phyloP scores from a whole-genome alignment of 495 filamentous ascomycete species.

The Daldinia decipiens region DNA sequence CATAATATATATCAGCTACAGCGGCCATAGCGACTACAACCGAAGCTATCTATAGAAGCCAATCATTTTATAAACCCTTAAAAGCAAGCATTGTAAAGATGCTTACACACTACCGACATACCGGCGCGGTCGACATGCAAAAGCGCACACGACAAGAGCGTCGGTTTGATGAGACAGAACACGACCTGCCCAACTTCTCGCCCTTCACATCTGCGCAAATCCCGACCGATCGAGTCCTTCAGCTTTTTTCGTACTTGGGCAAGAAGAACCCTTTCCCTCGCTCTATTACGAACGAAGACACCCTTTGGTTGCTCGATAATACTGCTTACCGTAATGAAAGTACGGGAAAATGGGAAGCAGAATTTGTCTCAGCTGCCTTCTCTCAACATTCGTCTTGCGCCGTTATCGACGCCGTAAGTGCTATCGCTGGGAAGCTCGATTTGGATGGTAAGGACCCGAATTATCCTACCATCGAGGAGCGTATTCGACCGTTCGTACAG shows the following conservation, averaged over 20 bases:
- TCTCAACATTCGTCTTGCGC: slow-evolving; percentile 71
- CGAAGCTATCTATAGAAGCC: no score
- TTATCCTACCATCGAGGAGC: slow-evolving; percentile 71
- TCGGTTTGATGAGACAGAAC: slow-evolving; percentile 56
- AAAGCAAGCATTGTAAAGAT: slow-evolving; percentile 26
- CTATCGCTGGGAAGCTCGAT: slow-evolving; percentile 76
- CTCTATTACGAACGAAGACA: slow-evolving; percentile 60
- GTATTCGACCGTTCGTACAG: slow-evolving; percentile 81
- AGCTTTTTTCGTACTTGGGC: slow-evolving; percentile 60
- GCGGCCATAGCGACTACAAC: neutral
- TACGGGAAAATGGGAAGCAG: slow-evolving; percentile 72
- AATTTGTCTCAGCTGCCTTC: slow-evolving; percentile 85
- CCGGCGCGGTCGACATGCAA: slow-evolving; percentile 49
- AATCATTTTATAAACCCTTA: slow-evolving; percentile 5
- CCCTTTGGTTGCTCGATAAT: slow-evolving; percentile 91
- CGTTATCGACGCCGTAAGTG: slow-evolving; percentile 71
- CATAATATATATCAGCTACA: slow-evolving; percentile 3
- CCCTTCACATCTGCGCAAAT: slow-evolving; percentile 23
- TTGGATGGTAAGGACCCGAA: slow-evolving; percentile 70
- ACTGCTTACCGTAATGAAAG: slow-evolving; percentile 72
- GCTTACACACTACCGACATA: slow-evolving; percentile 24
- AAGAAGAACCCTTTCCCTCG: slow-evolving; percentile 56
- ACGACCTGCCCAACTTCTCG: slow-evolving; percentile 49
- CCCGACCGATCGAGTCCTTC: slow-evolving; percentile 43
- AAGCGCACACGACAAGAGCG: slow-evolving; percentile 53